Conservation (phyloP, 768 basidiomycete species). For the Mycena polygramma region DNA sequence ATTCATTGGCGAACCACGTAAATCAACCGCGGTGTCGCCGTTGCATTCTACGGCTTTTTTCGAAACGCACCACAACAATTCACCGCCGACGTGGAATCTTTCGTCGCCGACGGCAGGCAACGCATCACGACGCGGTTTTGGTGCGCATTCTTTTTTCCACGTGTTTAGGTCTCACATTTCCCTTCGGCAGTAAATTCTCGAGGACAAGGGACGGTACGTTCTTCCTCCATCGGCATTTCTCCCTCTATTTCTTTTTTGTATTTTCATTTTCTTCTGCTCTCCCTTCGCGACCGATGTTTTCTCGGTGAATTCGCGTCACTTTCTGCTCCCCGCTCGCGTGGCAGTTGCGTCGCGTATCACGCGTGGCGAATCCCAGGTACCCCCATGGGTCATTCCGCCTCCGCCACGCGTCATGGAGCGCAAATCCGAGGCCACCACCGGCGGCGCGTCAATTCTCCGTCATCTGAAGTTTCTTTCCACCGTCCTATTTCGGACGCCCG, state of each 20-base stretch:
- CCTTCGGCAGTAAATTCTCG: slow-evolving; percentile 76
- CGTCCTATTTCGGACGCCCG: no score
- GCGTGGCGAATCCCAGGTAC: no score
- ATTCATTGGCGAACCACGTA: background rate
- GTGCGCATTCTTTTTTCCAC: slow-evolving; percentile 55
- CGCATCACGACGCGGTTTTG: slow-evolving; percentile 87
- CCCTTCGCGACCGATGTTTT: background rate
- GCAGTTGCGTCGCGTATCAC: no score
- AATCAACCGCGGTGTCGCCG: background rate
- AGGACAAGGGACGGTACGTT: slow-evolving; percentile 63
- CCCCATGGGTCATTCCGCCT: no score
- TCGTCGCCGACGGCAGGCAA: slow-evolving; percentile 62
- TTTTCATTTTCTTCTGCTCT: background rate
- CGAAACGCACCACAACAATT: background rate
- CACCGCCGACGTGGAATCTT: no score
- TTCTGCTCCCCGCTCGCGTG: no score
- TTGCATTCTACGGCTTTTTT: background rate
- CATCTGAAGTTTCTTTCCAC: no score
- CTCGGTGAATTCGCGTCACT: no score
- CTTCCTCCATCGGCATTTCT: background rate
- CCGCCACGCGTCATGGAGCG: no score
- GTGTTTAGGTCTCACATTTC: slow-evolving; percentile 15
- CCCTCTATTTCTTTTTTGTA: background rate
- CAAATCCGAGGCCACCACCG: no score
- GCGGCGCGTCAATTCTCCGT: no score